Percentiles rank a stretch among this genome's conserved stretches.
phyloP scores from a whole-genome alignment of 177 flowering plant species.

The Telopea speciosissima region DNA sequence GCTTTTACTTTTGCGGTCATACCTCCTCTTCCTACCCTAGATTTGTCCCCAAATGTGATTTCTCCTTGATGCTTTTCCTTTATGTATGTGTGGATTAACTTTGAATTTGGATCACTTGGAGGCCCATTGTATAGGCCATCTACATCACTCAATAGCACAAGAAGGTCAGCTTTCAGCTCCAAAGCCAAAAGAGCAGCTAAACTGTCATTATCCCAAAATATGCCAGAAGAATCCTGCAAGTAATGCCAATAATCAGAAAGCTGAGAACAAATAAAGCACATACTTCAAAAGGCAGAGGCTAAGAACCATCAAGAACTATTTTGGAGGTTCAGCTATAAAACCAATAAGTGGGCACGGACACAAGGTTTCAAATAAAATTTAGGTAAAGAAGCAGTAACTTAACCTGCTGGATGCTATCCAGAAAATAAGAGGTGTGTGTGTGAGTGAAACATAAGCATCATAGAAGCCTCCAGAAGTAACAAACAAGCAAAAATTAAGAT shows the following conservation, averaged over 20 bases:
- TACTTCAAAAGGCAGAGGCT: background rate
- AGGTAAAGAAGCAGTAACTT: background rate
- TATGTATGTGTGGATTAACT: conserved; percentile 72
- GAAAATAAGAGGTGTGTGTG: background rate
- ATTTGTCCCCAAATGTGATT: conserved; percentile 95
- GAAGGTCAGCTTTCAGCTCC: conserved; percentile 91
- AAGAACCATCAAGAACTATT: background rate
- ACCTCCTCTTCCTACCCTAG: conserved; percentile 95
- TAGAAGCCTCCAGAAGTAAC: background rate
- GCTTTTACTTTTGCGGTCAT: conserved; percentile 99
- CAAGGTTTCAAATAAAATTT: background rate
- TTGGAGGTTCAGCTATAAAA: background rate
- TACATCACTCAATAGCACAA: conserved; percentile 88
- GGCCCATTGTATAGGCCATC: conserved; percentile 96
- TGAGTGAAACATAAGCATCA: background rate
- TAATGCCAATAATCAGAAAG: conserved; percentile 4
- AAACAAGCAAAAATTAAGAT: background rate
- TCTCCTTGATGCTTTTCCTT: conserved; percentile 64
- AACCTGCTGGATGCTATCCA: background rate
- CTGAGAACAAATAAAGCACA: background rate
- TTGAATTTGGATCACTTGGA: conserved; percentile 79
- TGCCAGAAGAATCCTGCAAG: conserved; percentile 92
- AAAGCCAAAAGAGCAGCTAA: conserved; percentile 83
- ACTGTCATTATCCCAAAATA: conserved; percentile 99
- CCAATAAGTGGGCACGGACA: background rate